Percentiles rank a stretch among this genome's conserved stretches.
Evolutionary conservation across 331 rosid genomes (phyloP).

Genomic region (Dryas integrifolia): DNA sequence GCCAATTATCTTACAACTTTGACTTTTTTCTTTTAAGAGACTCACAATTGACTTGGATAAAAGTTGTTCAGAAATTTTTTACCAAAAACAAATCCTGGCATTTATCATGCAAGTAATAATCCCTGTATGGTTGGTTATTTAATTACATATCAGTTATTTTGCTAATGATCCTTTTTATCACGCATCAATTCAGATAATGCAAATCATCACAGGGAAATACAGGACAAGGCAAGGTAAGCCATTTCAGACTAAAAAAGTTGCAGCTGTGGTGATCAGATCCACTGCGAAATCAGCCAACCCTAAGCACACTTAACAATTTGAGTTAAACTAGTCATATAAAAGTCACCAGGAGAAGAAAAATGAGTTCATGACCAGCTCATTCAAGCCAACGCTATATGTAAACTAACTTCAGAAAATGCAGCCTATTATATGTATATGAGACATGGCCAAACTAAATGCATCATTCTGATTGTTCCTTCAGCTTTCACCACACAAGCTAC

Average conservation of each 20-base stretch:
- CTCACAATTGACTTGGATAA: too few species aligned
- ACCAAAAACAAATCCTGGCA: too few species aligned
- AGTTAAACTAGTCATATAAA: background rate
- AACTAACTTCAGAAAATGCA: background rate
- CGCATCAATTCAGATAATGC: background rate
- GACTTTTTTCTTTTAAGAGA: too few species aligned
- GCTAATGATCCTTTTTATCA: background rate
- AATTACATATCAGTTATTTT: background rate
- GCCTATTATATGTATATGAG: background rate
- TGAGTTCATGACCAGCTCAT: too few species aligned
- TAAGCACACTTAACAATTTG: background rate
- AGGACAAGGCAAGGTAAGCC: background rate
- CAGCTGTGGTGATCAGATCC: background rate
- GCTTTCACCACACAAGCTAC: slow-evolving; percentile 1
- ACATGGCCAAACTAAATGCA: background rate
- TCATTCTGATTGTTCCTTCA: background rate
- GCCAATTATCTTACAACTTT: too few species aligned
- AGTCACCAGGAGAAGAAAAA: too few species aligned
- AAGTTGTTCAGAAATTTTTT: too few species aligned
- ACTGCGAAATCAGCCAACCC: background rate
- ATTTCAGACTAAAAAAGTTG: background rate
- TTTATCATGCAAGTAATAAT: background rate
- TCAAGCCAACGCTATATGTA: too few species aligned
- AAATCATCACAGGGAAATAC: background rate
- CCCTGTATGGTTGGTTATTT: background rate